Conservation (phyloP, 2,329 filamentous ascomycete species). For the Atkinsonella texensis region DNA sequence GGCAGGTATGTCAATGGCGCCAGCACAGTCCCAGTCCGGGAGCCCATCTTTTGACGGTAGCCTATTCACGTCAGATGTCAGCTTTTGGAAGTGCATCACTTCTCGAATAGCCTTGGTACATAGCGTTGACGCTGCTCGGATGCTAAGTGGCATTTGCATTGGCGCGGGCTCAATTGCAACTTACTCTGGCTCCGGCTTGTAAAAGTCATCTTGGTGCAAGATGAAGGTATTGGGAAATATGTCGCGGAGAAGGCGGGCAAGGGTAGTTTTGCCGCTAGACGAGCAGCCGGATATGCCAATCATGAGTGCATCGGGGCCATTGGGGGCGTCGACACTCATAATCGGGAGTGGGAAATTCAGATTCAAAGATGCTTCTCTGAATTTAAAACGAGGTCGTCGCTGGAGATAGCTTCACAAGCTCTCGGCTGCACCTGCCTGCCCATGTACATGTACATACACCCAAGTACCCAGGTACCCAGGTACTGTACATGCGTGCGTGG, state of each 20-base stretch:
- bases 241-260: conserved; percentile 71
- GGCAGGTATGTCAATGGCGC: conserved; percentile 58
- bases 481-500: too few species aligned
- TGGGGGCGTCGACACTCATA: conserved; percentile 21
- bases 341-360: too few species aligned
- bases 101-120: too few species aligned
- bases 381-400: too few species aligned
- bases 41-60: conserved; percentile 48
- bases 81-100: not conserved
- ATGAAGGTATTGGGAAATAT: conserved; percentile 72
- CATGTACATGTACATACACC: not conserved
- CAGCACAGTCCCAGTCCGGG: conserved; percentile 85
- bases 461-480: not conserved
- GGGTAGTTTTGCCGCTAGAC: conserved; percentile 88
- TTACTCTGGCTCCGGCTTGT: conserved; percentile 63
- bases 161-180: conserved; percentile 12
- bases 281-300: conserved; percentile 82
- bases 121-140: too few species aligned
- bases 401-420: not conserved
- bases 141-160: not conserved
- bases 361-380: not conserved
- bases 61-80: conserved; percentile 20
- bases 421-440: not conserved
- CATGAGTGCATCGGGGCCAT: conserved; percentile 44
- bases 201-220: conserved; percentile 95